phyloP scores from a whole-genome alignment of 1,284 basidiomycete species.

The Volvariella surrecta region DNA sequence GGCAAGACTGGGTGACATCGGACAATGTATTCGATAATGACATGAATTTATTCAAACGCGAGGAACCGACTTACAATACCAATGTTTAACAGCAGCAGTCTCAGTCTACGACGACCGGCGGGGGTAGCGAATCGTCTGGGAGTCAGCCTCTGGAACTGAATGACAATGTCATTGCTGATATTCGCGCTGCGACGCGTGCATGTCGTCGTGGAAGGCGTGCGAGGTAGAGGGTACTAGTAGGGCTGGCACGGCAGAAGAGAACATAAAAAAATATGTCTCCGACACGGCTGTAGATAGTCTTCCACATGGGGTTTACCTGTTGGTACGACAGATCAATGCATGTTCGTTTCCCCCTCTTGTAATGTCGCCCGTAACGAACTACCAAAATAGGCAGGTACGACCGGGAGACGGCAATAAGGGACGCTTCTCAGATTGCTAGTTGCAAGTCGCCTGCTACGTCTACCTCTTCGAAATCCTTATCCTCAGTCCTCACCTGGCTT shows the following conservation, averaged over 20 bases:
- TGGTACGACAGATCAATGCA: too few species aligned
- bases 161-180: conserved; percentile 15
- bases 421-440: too few species aligned
- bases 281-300: not conserved
- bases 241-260: conserved; percentile 22
- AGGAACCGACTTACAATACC: not conserved
- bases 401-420: too few species aligned
- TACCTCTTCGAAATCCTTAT: too few species aligned
- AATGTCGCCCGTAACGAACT: too few species aligned
- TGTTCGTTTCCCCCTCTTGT: too few species aligned
- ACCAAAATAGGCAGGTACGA: too few species aligned
- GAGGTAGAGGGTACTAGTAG: conserved; percentile 20
- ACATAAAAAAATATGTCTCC: conserved; percentile 17
- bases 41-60: not conserved
- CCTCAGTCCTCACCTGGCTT: too few species aligned
- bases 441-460: too few species aligned
- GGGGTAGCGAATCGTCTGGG: not conserved
- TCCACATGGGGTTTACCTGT: too few species aligned
- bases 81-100: not conserved
- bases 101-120: not conserved
- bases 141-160: conserved; percentile 10
- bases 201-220: conserved; percentile 23
- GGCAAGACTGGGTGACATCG: conserved; percentile 12
- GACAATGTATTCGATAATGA: conserved; percentile 6
- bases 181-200: conserved; percentile 19